A percentile compares a stretch with the other conserved stretches of the same genome.
Conservation (phyloP, 495 filamentous ascomycete species). For the Lophiotrema nucula region DNA sequence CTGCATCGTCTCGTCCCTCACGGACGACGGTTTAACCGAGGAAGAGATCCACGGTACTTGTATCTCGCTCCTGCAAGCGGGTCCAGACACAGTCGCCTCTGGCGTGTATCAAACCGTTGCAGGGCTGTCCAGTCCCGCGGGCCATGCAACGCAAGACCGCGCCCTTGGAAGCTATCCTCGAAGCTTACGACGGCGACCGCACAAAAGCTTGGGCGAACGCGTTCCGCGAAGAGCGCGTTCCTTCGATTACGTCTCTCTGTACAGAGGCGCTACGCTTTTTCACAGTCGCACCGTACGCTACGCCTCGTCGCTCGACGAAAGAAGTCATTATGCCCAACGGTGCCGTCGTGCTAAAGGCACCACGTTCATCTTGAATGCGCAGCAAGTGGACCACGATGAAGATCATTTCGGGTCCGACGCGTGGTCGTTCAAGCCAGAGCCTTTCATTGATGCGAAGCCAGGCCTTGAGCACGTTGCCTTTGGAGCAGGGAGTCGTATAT, state of each 20-base stretch:
- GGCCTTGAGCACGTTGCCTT: background rate
- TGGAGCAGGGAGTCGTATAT: background rate
- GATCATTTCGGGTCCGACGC: background rate
- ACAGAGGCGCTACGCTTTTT: background rate
- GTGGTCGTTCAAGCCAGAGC: background rate
- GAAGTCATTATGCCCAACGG: background rate
- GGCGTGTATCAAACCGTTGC: background rate
- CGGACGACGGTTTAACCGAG: background rate
- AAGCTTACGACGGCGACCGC: background rate
- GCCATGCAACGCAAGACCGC: background rate
- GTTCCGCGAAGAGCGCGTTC: background rate
- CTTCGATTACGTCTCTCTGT: background rate
- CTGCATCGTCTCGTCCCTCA: background rate
- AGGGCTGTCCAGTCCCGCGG: background rate
- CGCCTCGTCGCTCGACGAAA: background rate
- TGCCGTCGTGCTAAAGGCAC: background rate
- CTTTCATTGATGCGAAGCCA: background rate
- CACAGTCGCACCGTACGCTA: background rate
- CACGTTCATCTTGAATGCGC: constrained; percentile 2
- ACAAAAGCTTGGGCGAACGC: background rate
- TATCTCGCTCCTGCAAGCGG: constrained; percentile 1
- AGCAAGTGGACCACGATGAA: background rate
- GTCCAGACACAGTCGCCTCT: background rate
- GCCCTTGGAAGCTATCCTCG: background rate
- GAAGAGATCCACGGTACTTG: constrained; percentile 1